Conservation (phyloP, 2,329 filamentous ascomycete genomes). For the Neofusicoccum parvum region DNA sequence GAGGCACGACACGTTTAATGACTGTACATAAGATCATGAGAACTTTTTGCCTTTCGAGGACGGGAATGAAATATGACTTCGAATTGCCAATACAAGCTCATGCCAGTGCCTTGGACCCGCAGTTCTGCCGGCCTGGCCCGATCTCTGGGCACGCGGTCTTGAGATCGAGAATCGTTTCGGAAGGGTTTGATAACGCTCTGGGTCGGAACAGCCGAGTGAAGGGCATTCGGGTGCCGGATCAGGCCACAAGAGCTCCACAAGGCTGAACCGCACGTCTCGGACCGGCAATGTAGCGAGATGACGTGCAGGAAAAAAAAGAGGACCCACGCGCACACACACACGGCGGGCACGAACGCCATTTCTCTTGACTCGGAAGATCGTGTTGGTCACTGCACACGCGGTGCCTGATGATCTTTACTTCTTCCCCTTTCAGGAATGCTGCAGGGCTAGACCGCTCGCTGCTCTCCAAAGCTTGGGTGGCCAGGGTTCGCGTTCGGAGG, state of each 20-base stretch:
- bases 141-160: background rate
- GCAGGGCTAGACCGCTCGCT: background rate
- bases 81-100: background rate
- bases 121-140: background rate
- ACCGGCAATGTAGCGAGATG: slow-evolving; percentile 14
- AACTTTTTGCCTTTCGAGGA: background rate
- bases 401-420: slow-evolving; percentile 11
- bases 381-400: slow-evolving; percentile 4
- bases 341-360: slow-evolving; percentile 3
- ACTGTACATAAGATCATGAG: slow-evolving; percentile 10
- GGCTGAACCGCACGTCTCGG: slow-evolving; percentile 11
- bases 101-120: background rate
- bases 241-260: slow-evolving; percentile 14
- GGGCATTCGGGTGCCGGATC: background rate
- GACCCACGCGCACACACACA: background rate
- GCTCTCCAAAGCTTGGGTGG: background rate
- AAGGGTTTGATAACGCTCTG: background rate
- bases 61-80: slow-evolving; percentile 1
- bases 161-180: background rate
- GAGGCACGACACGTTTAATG: background rate
- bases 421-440: slow-evolving; percentile 1
- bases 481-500: no score
- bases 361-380: slow-evolving; percentile 13
- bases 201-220: slow-evolving; percentile 4
- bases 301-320: slow-evolving; percentile 13